Evolutionary conservation across 768 basidiomycete genomes (phyloP).

Genomic region (Serendipita indica): DNA sequence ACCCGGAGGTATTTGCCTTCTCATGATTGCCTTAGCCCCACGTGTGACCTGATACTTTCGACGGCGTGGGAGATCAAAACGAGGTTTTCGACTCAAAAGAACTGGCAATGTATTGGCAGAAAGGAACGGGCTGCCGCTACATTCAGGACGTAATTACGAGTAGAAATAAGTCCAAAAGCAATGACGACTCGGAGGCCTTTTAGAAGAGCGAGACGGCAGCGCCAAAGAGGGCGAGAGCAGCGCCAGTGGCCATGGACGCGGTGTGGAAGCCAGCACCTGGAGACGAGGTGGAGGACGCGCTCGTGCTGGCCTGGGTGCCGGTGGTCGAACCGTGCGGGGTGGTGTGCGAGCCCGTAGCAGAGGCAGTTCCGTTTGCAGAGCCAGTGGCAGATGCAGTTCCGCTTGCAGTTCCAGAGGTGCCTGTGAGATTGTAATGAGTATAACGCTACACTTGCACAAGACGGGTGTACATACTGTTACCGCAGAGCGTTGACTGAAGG

Average conservation of each 20-base stretch:
- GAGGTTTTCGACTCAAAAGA: too few species aligned
- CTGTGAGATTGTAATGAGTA: too few species aligned
- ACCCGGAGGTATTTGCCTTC: too few species aligned
- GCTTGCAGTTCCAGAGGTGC: not conserved
- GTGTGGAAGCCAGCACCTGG: slow-evolving; percentile 2
- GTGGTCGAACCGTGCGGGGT: not conserved
- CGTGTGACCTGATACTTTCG: too few species aligned
- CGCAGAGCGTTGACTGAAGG: slow-evolving; percentile 27
- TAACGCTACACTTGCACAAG: too few species aligned
- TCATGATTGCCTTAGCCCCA: too few species aligned
- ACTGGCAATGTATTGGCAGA: not conserved
- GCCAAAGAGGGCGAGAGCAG: slow-evolving; percentile 1
- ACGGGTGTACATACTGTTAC: not conserved
- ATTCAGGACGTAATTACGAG: not conserved
- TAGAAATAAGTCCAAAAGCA: not conserved
- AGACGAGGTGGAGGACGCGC: not conserved
- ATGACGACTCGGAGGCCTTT: not conserved
- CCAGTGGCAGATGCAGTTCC: not conserved
- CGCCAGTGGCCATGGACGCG: not conserved
- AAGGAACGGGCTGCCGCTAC: not conserved
- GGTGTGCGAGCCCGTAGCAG: not conserved
- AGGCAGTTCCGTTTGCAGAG: not conserved
- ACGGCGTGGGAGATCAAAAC: too few species aligned
- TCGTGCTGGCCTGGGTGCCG: not conserved
- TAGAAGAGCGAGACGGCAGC: not conserved